Conservation (phyloP, 2,329 filamentous ascomycete genomes). For the Dactylellina haptotyla region DNA sequence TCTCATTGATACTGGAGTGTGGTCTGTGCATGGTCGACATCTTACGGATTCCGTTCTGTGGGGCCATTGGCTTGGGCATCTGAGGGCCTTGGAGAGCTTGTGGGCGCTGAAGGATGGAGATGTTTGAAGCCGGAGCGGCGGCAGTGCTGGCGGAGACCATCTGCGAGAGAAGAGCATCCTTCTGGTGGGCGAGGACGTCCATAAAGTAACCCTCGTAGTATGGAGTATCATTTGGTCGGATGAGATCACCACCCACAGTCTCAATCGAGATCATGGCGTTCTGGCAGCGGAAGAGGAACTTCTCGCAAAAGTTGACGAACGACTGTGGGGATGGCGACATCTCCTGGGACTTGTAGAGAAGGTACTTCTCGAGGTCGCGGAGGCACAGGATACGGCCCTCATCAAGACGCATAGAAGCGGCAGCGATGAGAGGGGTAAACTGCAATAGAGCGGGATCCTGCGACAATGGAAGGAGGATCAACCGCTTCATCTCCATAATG, state of each 20-base stretch:
- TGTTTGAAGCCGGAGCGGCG: slow-evolving; percentile 14
- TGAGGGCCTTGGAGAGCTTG: slow-evolving; percentile 57
- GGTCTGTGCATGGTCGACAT: slow-evolving; percentile 54
- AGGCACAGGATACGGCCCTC: slow-evolving; percentile 76
- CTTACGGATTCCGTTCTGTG: slow-evolving; percentile 55
- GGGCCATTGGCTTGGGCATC: slow-evolving; percentile 46
- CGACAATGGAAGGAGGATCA: slow-evolving; percentile 48
- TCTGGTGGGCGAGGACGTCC: slow-evolving; percentile 84
- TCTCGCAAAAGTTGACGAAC: slow-evolving; percentile 69
- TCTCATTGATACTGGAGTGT: slow-evolving; percentile 50
- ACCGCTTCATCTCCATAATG: slow-evolving; percentile 51
- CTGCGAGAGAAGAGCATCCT: slow-evolving; percentile 69
- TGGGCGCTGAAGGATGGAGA: slow-evolving; percentile 32
- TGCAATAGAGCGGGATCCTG: slow-evolving; percentile 41
- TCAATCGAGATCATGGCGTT: slow-evolving; percentile 88
- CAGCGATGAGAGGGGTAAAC: slow-evolving; percentile 49
- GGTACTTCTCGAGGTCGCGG: slow-evolving; percentile 90
- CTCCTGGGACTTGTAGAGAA: slow-evolving; percentile 92
- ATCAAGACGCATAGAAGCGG: slow-evolving; percentile 52
- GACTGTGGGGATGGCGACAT: slow-evolving; percentile 71
- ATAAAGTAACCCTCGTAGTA: slow-evolving; percentile 98
- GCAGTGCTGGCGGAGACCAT: slow-evolving; percentile 65
- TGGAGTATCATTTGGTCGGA: slow-evolving; percentile 82
- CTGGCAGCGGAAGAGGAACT: slow-evolving; percentile 79
- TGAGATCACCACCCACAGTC: slow-evolving; percentile 85